Conservation (phyloP, 23 red algal genomes). For the Gracilaria domingensis region DNA sequence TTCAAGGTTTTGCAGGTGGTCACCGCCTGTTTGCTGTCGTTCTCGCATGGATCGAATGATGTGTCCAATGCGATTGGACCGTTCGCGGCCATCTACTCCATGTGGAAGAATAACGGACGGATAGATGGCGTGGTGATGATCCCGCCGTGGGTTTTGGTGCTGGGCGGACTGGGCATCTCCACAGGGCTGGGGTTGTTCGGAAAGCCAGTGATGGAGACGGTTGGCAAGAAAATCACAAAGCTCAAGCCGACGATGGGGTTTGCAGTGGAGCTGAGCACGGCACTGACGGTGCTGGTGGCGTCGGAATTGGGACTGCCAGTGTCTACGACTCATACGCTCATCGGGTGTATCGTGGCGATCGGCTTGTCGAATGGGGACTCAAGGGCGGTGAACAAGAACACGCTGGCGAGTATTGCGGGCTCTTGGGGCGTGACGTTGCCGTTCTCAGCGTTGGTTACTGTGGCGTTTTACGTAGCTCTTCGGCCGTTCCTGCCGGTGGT, state of each 20-base stretch:
- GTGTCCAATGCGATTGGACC: conserved; percentile 98
- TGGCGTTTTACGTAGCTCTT: conserved; percentile 70
- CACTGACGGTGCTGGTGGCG: conserved; percentile 94
- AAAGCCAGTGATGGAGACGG: conserved; percentile 97
- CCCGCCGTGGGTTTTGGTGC: conserved; percentile 90
- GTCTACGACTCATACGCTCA: conserved; percentile 91
- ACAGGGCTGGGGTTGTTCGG: conserved; percentile 85
- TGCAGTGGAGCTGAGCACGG: conserved; percentile 92
- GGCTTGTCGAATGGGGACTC: conserved; percentile 79
- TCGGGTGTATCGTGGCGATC: conserved; percentile 96
- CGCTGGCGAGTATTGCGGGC: conserved; percentile 75
- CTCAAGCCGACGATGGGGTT: conserved; percentile 94
- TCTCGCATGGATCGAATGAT: conserved; percentile 99
- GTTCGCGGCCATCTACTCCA: conserved; percentile 90
- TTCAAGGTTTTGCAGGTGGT: conserved; percentile 95
- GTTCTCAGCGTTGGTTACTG: conserved; percentile 76
- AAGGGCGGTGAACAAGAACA: conserved; percentile 77
- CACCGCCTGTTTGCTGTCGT: conserved; percentile 92
- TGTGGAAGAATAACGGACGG: conserved; percentile 75
- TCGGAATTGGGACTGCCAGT: conserved; percentile 94
- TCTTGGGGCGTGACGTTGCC: conserved; percentile 90
- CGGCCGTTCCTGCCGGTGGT: conserved; percentile 74
- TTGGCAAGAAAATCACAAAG: conserved; percentile 96
- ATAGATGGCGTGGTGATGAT: conserved; percentile 50
- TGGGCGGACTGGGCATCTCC: conserved; percentile 91